Evolutionary conservation across 768 basidiomycete species (phyloP).

Genomic region (Phylloporus arenicola): DNA sequence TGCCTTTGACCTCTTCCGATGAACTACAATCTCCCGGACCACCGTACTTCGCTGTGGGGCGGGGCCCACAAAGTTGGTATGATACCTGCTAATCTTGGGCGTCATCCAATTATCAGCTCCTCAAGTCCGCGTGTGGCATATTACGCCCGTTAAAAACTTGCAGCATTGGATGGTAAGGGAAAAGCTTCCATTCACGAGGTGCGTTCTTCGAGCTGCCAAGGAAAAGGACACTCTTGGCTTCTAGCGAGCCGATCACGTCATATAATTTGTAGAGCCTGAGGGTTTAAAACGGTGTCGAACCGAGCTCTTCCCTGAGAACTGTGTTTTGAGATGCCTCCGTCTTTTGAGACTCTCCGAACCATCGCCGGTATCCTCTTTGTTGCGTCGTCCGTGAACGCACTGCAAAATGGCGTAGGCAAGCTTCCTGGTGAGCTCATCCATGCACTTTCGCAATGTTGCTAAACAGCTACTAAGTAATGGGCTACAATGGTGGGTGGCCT

Average conservation of each 20-base stretch:
- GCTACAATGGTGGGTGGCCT: conserved; percentile 24
- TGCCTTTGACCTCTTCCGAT: background rate
- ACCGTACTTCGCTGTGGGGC: no score
- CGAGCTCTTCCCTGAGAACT: background rate
- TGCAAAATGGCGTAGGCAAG: conserved; percentile 29
- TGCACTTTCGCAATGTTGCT: background rate
- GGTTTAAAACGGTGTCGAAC: conserved; percentile 9
- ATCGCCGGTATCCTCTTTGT: conserved; percentile 10
- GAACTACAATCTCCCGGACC: no score
- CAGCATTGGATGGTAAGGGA: no score
- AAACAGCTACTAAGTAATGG: conserved; percentile 23
- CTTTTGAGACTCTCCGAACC: conserved; percentile 3
- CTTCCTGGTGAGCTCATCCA: conserved; percentile 23
- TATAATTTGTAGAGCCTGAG: background rate
- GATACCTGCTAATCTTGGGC: no score
- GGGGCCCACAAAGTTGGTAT: no score
- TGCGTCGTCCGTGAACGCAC: conserved; percentile 12
- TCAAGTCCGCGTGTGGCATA: background rate
- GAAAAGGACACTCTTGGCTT: background rate
- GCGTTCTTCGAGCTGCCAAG: background rate
- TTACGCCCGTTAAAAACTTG: no score
- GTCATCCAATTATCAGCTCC: background rate
- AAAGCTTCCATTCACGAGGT: background rate
- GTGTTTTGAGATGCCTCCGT: conserved; percentile 8
- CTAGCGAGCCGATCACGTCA: conserved; percentile 1